These are phyloP conservation scores for Mycena indigotica DNA, from an alignment of 768 basidiomycete species.

Conservation along the genomic window DNA sequence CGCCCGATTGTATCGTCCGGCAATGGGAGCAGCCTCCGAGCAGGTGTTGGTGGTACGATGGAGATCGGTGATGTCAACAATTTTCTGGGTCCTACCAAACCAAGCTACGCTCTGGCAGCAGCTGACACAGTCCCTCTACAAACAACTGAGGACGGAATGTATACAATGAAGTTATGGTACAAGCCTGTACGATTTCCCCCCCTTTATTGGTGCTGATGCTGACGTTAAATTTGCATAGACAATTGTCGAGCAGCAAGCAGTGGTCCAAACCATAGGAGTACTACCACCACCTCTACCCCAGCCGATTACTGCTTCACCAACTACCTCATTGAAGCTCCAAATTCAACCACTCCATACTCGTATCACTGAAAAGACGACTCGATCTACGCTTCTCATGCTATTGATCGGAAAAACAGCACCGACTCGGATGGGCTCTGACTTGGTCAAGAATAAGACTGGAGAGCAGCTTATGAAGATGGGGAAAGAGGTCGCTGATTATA, in stretches of 20 bases:
- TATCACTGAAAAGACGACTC: neutral
- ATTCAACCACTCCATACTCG: neutral
- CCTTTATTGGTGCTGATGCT: neutral
- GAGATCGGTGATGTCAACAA: neutral
- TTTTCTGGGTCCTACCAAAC: neutral
- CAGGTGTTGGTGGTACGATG: neutral
- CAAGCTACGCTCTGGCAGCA: neutral
- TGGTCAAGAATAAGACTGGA: neutral
- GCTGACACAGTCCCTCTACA: neutral
- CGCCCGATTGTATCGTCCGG: neutral
- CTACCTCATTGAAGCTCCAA: neutral
- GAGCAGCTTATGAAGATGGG: neutral
- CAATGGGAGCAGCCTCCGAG: neutral
- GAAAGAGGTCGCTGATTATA: neutral
- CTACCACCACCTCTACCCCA: neutral
- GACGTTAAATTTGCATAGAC: too few species aligned
- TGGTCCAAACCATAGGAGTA: neutral
- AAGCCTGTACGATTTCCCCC: neutral
- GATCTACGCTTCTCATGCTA: neutral
- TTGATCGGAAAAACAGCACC: neutral
- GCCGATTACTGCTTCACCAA: neutral
- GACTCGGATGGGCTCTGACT: neutral
- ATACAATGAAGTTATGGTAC: neutral
- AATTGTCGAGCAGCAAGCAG: neutral
- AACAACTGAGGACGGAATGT: neutral